Percentiles rank a stretch among this genome's conserved stretches.
These are phyloP conservation scores for Polytrichum commune DNA, from an alignment of 225 moss, liverwort and hornwort species.

Conservation along the genomic window DNA sequence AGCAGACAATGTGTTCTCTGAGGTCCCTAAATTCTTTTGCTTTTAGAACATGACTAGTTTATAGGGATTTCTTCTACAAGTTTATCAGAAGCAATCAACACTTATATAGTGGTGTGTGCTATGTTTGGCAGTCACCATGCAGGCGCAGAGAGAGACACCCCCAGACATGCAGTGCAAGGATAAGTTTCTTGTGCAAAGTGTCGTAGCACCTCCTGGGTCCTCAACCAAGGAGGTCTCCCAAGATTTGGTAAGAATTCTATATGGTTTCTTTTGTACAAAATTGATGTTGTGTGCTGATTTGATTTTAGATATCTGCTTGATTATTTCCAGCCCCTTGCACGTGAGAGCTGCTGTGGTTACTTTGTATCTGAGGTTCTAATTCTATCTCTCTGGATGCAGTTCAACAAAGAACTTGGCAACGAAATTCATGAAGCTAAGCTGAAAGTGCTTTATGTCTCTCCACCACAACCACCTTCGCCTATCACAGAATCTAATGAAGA, in stretches of 20 bases:
- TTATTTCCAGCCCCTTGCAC: too few relatives aligned
- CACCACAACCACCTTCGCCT: conserved; percentile 95
- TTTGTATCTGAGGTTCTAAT: neutral
- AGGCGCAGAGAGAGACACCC: conserved; percentile 89
- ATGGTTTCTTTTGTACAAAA: neutral
- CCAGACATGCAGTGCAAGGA: conserved; percentile 99
- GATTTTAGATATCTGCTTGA: too few relatives aligned
- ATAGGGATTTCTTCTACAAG: too few relatives aligned
- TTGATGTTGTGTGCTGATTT: neutral
- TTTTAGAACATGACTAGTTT: too few relatives aligned
- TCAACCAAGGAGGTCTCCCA: conserved; percentile 75
- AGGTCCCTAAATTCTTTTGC: too few relatives aligned
- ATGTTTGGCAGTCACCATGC: conserved; percentile 78
- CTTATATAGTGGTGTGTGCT: neutral
- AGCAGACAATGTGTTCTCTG: too few relatives aligned
- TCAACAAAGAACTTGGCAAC: conserved; percentile 80
- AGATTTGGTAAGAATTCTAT: conserved; percentile 63
- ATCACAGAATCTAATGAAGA: conserved; percentile 89
- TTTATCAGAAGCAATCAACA: neutral
- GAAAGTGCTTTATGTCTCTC: conserved; percentile 84
- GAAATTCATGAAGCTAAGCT: conserved; percentile 87
- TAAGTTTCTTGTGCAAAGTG: conserved; percentile 98
- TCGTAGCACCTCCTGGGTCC: conserved; percentile 57
- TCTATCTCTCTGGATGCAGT: conserved; percentile 36
- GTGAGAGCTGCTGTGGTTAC: too few relatives aligned